Evolutionary conservation across 352 stramenopile genomes (phyloP).

Genomic region (Globisporangium nodosum): DNA sequence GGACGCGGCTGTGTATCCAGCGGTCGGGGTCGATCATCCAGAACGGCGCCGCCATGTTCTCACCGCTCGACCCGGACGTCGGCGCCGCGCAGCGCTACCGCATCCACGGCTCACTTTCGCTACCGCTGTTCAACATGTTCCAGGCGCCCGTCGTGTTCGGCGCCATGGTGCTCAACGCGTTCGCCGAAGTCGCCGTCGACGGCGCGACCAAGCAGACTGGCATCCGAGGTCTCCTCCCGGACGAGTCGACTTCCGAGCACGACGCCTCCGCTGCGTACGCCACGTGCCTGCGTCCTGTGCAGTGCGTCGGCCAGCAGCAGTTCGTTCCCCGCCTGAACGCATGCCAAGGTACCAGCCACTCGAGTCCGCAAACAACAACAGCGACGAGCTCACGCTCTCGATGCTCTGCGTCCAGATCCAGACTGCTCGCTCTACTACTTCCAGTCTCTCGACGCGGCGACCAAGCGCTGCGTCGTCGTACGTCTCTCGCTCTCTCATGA

Average conservation of each 20-base stretch:
- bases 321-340: slow-evolving; percentile 32
- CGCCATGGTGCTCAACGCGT: slow-evolving; percentile 38
- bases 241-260: background rate
- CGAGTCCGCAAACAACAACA: background rate
- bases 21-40: slow-evolving; percentile 47
- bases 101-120: slow-evolving; percentile 35
- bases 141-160: slow-evolving; percentile 58
- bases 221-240: slow-evolving; percentile 4
- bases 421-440: slow-evolving; percentile 64
- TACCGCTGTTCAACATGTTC: slow-evolving; percentile 70
- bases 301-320: slow-evolving; percentile 39
- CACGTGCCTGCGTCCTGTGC: slow-evolving; percentile 12
- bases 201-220: slow-evolving; percentile 30
- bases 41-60: slow-evolving; percentile 42
- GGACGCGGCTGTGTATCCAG: slow-evolving; percentile 43
- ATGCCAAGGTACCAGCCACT: slow-evolving; percentile 36
- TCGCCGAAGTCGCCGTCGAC: slow-evolving; percentile 44
- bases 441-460: slow-evolving; percentile 33
- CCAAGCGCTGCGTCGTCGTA: slow-evolving; percentile 54
- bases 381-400: background rate
- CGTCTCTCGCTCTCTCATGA: slow-evolving; percentile 8
- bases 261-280: background rate
- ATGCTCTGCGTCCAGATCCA: slow-evolving; percentile 25
- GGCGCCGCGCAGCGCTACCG: slow-evolving; percentile 39
- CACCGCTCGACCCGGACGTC: slow-evolving; percentile 32